These are phyloP conservation scores for Kluyveromyces sp. DNA, from an alignment of 1,139 yeast species.

Conservation along the genomic window DNA sequence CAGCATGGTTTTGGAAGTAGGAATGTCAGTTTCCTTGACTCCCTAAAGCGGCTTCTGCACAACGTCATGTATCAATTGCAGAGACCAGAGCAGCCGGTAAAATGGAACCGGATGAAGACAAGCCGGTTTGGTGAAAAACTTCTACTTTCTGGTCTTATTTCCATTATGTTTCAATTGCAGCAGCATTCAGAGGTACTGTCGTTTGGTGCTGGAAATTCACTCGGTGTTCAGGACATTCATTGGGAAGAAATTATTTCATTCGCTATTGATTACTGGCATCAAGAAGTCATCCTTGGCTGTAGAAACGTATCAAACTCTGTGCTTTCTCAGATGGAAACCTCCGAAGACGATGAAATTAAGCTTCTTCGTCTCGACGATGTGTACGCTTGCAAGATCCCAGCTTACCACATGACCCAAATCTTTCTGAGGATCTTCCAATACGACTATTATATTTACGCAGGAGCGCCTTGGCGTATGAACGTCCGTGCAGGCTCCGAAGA, in stretches of 20 bases:
- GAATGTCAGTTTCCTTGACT: conserved; percentile 41
- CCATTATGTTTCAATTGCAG: conserved; percentile 68
- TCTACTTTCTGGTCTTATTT: conserved; percentile 60
- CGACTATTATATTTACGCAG: conserved; percentile 72
- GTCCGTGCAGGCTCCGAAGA: conserved; percentile 57
- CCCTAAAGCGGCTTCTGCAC: conserved; percentile 49
- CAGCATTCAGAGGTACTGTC: conserved; percentile 33
- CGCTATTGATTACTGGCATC: conserved; percentile 56
- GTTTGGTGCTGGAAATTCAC: conserved; percentile 2
- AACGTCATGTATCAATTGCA: conserved; percentile 36
- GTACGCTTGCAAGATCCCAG: conserved; percentile 47
- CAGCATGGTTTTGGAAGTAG: conserved; percentile 23
- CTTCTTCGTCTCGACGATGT: conserved; percentile 13
- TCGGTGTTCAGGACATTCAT: conserved; percentile 34
- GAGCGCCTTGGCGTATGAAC: conserved; percentile 78
- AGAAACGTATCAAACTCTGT: conserved; percentile 25
- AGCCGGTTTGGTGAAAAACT: conserved; percentile 52
- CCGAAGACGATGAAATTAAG: conserved; percentile 8
- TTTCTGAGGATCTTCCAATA: conserved; percentile 65
- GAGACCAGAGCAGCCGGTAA: conserved; percentile 4
- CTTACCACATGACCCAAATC: conserved; percentile 68
- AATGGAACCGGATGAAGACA: conserved; percentile 2
- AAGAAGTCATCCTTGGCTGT: conserved; percentile 35
- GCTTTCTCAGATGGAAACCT: conserved; percentile 17
- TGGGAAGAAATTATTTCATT: conserved; percentile 62